phyloP scores from a whole-genome alignment of 2,329 filamentous ascomycete species.

The Drechslerella dactyloides region DNA sequence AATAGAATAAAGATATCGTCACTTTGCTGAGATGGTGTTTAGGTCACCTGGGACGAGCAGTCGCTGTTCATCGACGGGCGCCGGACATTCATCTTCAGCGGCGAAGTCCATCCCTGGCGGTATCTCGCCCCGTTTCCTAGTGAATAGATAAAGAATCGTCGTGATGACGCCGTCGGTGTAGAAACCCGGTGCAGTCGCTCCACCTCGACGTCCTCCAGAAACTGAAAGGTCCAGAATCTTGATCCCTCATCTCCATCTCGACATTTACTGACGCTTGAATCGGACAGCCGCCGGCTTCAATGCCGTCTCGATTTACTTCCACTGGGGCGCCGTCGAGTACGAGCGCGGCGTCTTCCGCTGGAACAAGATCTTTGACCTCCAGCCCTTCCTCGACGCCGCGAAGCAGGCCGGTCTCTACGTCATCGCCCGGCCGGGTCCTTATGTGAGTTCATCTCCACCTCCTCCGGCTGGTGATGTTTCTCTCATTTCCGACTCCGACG shows the following conservation, averaged over 20 bases:
- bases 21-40: background rate
- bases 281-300: constrained; percentile 64
- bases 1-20: background rate
- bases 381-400: constrained; percentile 55
- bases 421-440: constrained; percentile 55
- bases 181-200: constrained; percentile 65
- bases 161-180: constrained; percentile 2
- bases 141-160: background rate
- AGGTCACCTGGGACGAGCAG: constrained; percentile 74
- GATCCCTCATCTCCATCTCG: too few species aligned
- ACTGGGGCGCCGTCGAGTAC: constrained; percentile 68
- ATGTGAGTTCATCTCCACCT: constrained; percentile 51
- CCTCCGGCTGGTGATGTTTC: too few species aligned
- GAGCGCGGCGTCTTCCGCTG: constrained; percentile 60
- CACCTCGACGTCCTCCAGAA: constrained; percentile 68
- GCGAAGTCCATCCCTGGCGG: constrained; percentile 73
- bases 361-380: constrained; percentile 52
- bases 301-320: constrained; percentile 73
- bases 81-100: constrained; percentile 73
- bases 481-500: background rate
- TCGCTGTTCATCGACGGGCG: constrained; percentile 74
- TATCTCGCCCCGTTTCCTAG: background rate
- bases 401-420: constrained; percentile 55
- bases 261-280: too few species aligned
- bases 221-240: constrained; percentile 56